Percentiles rank a stretch among this genome's conserved stretches.
Conservation (phyloP, 2,329 filamentous ascomycete genomes). For the Cercospora sp. region DNA sequence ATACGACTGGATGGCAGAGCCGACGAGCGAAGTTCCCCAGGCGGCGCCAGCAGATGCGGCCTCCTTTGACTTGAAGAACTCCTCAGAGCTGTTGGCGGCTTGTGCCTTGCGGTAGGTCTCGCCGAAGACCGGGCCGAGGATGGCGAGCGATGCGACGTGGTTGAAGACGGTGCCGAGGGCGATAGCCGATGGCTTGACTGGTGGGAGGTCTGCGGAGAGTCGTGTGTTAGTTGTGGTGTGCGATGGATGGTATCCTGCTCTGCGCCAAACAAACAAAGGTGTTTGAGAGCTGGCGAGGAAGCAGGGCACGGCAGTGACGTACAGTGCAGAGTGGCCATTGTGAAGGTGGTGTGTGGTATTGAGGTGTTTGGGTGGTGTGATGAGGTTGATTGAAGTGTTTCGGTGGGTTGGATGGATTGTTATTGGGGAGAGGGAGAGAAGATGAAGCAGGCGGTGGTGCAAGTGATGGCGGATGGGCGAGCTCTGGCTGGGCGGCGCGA, state of each 20-base stretch:
- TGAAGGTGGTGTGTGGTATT: neutral
- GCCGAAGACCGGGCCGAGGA: conserved; percentile 87
- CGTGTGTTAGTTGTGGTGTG: conserved; percentile 19
- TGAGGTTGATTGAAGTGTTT: neutral
- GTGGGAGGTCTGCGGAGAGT: conserved; percentile 59
- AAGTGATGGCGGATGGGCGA: neutral
- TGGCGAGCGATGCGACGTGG: conserved; percentile 84
- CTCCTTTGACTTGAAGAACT: conserved; percentile 93
- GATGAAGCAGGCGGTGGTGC: neutral
- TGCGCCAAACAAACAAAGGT: conserved; percentile 4
- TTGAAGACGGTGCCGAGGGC: conserved; percentile 95
- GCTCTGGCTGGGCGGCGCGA: conserved; percentile 3
- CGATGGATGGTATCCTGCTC: neutral
- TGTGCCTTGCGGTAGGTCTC: conserved; percentile 93
- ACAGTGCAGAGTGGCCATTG: conserved; percentile 11
- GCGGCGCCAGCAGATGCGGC: conserved; percentile 81
- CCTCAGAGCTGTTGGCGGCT: conserved; percentile 89
- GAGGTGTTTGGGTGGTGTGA: neutral
- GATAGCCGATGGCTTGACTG: conserved; percentile 97
- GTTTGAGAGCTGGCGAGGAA: neutral
- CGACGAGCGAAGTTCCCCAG: conserved; percentile 86
- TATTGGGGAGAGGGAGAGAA: neutral
- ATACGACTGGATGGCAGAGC: conserved; percentile 67
- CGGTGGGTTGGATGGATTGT: neutral
- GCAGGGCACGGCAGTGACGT: neutral